Percentiles rank a stretch among this genome's conserved stretches.
Conservation (phyloP, 2,329 filamentous ascomycete species). For the Amylocarpus encephaloides region DNA sequence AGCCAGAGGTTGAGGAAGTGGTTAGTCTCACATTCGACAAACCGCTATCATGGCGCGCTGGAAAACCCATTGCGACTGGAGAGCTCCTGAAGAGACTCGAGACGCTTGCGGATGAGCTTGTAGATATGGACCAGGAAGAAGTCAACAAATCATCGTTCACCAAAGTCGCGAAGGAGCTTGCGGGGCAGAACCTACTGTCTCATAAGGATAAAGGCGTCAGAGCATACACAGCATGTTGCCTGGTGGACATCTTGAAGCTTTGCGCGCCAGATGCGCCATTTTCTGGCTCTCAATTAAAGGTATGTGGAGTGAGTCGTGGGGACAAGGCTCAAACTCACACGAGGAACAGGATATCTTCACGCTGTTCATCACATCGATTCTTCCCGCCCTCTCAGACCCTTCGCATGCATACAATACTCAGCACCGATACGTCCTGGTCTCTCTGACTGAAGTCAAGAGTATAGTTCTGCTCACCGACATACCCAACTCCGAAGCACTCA, state of each 20-base stretch:
- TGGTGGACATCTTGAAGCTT: conserved; percentile 87
- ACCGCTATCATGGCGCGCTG: conserved; percentile 83
- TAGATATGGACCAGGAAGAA: conserved; percentile 80
- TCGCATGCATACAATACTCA: conserved; percentile 87
- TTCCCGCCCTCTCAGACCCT: conserved; percentile 80
- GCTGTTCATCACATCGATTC: conserved; percentile 74
- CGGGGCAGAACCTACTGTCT: conserved; percentile 70
- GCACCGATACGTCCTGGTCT: conserved; percentile 84
- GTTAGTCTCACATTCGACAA: conserved; percentile 70
- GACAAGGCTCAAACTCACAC: neutral
- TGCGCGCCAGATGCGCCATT: conserved; percentile 95
- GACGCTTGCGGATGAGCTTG: conserved; percentile 73
- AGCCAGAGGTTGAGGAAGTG: conserved; percentile 26
- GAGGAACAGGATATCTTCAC: conserved; percentile 79
- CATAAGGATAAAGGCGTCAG: conserved; percentile 94
- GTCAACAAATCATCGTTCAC: conserved; percentile 76
- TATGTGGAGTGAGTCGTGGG: conserved; percentile 36
- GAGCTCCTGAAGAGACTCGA: conserved; percentile 79
- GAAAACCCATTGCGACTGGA: conserved; percentile 77
- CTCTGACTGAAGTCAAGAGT: conserved; percentile 88
- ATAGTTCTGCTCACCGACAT: conserved; percentile 87
- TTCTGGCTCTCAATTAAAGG: conserved; percentile 83
- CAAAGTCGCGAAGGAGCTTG: conserved; percentile 79
- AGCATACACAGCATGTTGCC: conserved; percentile 79
- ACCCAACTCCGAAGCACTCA: conserved; percentile 70